These are phyloP conservation scores for Oehlia diaphana DNA, from an alignment of 192 early-diverging fungal genomes.

Conservation along the genomic window DNA sequence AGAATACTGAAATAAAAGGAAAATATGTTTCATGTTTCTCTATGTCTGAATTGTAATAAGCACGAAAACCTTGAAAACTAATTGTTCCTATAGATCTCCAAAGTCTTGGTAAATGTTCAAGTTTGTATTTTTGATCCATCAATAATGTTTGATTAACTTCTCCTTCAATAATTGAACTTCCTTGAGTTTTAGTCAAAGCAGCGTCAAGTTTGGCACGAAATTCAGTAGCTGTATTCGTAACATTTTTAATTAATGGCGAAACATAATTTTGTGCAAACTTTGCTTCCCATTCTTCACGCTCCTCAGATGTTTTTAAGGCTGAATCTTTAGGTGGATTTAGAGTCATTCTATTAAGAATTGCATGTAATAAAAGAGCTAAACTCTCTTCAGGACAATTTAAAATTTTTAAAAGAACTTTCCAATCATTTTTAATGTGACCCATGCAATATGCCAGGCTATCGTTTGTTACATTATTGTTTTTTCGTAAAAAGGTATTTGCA, in stretches of 20 bases:
- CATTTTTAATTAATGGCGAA: conserved; percentile 17
- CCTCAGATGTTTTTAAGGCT: background rate
- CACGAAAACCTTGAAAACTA: conserved; percentile 7
- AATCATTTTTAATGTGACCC: conserved; percentile 30
- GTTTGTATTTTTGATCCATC: background rate
- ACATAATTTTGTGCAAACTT: conserved; percentile 11
- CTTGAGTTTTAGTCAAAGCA: background rate
- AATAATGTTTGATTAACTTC: conserved; percentile 20
- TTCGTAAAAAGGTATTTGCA: background rate
- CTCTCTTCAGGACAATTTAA: conserved; percentile 25
- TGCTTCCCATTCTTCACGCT: conserved; percentile 24
- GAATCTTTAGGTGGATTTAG: background rate
- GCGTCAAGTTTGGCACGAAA: conserved; percentile 18
- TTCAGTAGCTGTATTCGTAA: conserved; percentile 4
- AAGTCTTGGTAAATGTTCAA: conserved; percentile 9
- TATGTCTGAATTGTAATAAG: conserved; percentile 4
- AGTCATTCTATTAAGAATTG: conserved; percentile 17
- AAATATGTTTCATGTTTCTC: background rate
- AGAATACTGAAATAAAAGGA: conserved; percentile 25
- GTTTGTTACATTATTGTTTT: background rate
- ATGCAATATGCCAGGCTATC: conserved; percentile 7
- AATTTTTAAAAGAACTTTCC: conserved; percentile 26
- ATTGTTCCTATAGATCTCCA: conserved; percentile 19
- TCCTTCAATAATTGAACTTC: background rate
- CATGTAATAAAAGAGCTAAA: conserved; percentile 23